Evolutionary conservation across 306 rosid genomes (phyloP).

Genomic region (Canavalia gladiata): DNA sequence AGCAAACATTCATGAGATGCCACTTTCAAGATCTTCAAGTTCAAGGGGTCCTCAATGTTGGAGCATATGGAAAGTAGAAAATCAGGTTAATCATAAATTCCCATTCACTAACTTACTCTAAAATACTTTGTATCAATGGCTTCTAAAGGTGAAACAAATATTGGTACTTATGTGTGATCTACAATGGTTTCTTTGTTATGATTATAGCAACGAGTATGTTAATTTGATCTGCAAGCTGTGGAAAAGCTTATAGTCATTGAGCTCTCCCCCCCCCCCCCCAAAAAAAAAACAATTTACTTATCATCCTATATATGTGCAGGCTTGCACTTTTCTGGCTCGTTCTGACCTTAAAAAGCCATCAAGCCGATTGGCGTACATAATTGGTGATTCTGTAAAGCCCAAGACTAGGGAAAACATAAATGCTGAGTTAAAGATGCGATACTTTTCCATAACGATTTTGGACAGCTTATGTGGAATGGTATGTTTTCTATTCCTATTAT

Average conservation of each 20-base stretch:
- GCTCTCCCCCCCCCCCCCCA: neutral
- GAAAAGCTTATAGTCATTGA: conserved; percentile 16
- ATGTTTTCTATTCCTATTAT: conserved; percentile 45
- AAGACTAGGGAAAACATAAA: conserved; percentile 85
- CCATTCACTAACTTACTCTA: neutral
- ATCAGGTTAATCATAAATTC: conserved; percentile 68
- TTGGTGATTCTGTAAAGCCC: conserved; percentile 87
- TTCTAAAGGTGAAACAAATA: conserved; percentile 21
- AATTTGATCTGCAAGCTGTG: conserved; percentile 19
- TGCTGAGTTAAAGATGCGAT: conserved; percentile 91
- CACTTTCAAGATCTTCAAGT: conserved; percentile 87
- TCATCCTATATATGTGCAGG: conserved; percentile 63
- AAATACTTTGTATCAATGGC: neutral
- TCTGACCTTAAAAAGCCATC: conserved; percentile 89
- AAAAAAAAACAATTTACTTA: neutral
- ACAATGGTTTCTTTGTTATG: conserved; percentile 16
- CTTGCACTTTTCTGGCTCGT: conserved; percentile 93
- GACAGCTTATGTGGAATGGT: conserved; percentile 98
- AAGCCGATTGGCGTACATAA: conserved; percentile 78
- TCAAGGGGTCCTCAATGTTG: conserved; percentile 86
- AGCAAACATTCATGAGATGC: conserved; percentile 82
- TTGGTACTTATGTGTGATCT: conserved; percentile 11
- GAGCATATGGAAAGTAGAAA: conserved; percentile 99
- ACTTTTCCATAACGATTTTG: conserved; percentile 85
- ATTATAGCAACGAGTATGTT: conserved; percentile 6